Conservation (phyloP, 805 yeast species). For the Sugiyamaella qingdaonensis region DNA sequence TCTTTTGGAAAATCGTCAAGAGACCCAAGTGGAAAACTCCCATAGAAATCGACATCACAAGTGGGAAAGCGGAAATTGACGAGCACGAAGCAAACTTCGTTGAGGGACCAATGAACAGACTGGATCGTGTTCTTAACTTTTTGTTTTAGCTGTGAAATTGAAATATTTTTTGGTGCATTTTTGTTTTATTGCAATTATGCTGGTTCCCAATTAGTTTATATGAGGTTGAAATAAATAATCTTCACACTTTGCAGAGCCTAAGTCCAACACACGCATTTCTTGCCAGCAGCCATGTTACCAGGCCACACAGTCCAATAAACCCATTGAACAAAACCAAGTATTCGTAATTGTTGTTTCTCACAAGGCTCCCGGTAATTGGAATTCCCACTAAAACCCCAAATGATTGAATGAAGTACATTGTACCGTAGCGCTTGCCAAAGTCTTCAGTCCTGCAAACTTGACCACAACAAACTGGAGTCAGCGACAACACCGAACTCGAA, state of each 20-base stretch:
- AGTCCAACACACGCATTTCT: conserved; percentile 9
- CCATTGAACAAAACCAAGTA: conserved; percentile 13
- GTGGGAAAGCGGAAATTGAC: not conserved
- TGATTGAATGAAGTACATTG: conserved; percentile 56
- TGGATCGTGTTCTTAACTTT: not conserved
- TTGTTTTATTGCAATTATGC: not conserved
- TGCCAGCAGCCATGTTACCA: not conserved
- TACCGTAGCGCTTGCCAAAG: conserved; percentile 54
- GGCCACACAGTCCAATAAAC: not conserved
- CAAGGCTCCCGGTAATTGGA: conserved; percentile 49
- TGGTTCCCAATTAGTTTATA: not conserved
- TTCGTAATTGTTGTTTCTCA: conserved; percentile 20
- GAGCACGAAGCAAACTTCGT: not conserved
- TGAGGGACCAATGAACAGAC: not conserved
- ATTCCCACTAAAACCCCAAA: conserved; percentile 45
- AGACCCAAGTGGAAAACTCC: not conserved
- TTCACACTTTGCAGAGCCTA: conserved; percentile 6
- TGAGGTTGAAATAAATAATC: not conserved
- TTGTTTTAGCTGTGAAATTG: not conserved
- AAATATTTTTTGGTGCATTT: not conserved
- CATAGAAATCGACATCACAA: not conserved
- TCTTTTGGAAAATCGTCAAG: not conserved
- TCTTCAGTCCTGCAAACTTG: conserved; percentile 52
- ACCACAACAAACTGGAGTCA: conserved; percentile 58
- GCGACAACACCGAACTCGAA: conserved; percentile 52